phyloP scores from a whole-genome alignment of 768 basidiomycete species.

The Plicaturopsis crispa region DNA sequence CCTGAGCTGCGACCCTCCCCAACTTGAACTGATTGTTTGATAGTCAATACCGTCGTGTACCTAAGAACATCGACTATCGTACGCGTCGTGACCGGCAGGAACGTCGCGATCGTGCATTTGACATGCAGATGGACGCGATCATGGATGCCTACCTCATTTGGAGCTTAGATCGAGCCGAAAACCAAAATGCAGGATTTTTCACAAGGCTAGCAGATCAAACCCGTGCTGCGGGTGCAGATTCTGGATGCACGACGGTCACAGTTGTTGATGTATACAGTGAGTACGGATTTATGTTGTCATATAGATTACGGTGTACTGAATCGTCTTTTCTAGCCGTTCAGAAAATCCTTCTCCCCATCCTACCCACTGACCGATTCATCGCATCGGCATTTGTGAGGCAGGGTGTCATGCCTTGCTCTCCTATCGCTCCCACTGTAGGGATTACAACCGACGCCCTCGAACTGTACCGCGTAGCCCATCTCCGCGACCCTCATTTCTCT shows the following conservation, averaged over 20 bases:
- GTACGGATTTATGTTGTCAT: not conserved
- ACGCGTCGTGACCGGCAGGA: not conserved
- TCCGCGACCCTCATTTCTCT: conserved; percentile 8
- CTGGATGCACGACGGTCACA: not conserved
- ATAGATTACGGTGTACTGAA: not conserved
- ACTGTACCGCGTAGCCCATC: conserved; percentile 6
- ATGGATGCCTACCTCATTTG: conserved; percentile 2
- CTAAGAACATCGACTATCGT: not conserved
- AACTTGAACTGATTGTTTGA: not conserved
- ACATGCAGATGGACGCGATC: conserved; percentile 1
- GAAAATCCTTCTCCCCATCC: not conserved
- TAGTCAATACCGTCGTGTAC: not conserved
- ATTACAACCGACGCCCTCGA: conserved; percentile 4
- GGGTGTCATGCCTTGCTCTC: not conserved
- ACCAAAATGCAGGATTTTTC: not conserved
- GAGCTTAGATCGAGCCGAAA: not conserved
- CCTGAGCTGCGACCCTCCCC: not conserved
- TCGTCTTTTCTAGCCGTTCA: not conserved
- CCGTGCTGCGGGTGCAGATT: not conserved
- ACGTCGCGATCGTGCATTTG: not conserved
- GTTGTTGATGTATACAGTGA: conserved; percentile 3
- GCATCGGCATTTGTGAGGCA: not conserved
- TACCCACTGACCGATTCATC: conserved; percentile 1
- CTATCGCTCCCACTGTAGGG: not conserved
- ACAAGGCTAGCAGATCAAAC: not conserved